Percentiles rank a stretch among this genome's conserved stretches.
phyloP scores from a whole-genome alignment of 257 asterid genomes.

The Solanum appendiculatum region DNA sequence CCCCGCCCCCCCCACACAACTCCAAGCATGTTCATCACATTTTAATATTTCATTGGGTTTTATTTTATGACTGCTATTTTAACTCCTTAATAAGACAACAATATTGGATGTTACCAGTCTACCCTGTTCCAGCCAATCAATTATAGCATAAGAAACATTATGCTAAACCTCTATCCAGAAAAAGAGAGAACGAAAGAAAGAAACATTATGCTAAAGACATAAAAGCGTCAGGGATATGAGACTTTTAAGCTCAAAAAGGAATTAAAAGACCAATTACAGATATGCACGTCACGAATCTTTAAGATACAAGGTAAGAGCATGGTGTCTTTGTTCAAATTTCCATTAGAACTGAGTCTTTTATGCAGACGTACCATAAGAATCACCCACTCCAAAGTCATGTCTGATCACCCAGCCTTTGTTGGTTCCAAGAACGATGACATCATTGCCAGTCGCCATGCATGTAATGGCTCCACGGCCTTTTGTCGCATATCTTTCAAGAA shows the following conservation, averaged over 20 bases:
- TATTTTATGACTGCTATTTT: not conserved
- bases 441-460: constrained; percentile 94
- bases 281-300: not conserved
- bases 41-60: not conserved
- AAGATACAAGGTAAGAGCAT: not conserved
- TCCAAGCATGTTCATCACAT: not conserved
- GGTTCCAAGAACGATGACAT: constrained; percentile 82
- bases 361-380: constrained; percentile 51
- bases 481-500: constrained; percentile 84
- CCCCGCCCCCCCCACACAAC: not conserved
- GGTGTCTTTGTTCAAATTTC: not conserved
- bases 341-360: not conserved
- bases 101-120: not conserved
- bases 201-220: not conserved
- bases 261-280: not conserved
- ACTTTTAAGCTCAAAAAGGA: not conserved
- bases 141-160: not conserved
- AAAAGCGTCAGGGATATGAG: not conserved
- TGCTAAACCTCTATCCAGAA: not conserved
- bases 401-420: constrained; percentile 92
- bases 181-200: not conserved
- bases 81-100: not conserved
- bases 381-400: constrained; percentile 86
- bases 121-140: not conserved
- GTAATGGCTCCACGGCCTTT: constrained; percentile 85